Evolutionary conservation across 768 basidiomycete species (phyloP), one percentile per base, ranked within the genome.

Genomic region (Gyrodon lividus): DNA sequence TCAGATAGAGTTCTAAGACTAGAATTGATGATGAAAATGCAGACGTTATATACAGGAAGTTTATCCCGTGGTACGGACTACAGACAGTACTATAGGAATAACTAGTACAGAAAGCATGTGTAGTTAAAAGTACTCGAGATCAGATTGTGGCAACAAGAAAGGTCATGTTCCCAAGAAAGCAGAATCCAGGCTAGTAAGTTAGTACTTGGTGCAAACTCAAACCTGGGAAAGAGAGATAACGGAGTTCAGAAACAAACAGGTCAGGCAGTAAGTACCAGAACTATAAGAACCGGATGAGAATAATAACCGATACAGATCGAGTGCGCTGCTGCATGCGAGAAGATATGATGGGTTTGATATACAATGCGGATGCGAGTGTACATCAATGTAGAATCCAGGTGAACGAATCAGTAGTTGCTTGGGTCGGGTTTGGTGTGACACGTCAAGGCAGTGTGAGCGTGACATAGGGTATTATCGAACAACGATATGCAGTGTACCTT

Each of bases 11-110:
- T n/a, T n/a, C n/a, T n/a, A n/a, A n/a, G n/a, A n/a, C 50, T 59
- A 47, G 46, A 46, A 3, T 47, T 30, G 14, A 30, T 12, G 43
- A 26, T 12, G 31, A 23, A 41, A 23, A 13, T 10, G 40, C 8
- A 8, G 23, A 14, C 41, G 48, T 39, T 54, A 33, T 14, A 17
- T 54, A 46, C 44, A 42, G 40, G 39, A 3, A 19, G 24, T 42
- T 12, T 16, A 19, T 39, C 24, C 52, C 23, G 49, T 35, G 52
- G 48, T 37, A 31, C 7, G 41, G 24, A 54, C 48, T 65, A 60
- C 20, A 45, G 46, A 46, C 43, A 48, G 49, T 42, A 30, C 48
- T 50, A 51, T 40, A 31, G 8, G 30, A 56, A n/a, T 62, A 55
- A 43, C 31, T 54, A 53, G 56, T 46, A 60, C 58, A 52, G 20